Conservation (phyloP, 805 yeast species). For the Ogataea salicorniae region DNA sequence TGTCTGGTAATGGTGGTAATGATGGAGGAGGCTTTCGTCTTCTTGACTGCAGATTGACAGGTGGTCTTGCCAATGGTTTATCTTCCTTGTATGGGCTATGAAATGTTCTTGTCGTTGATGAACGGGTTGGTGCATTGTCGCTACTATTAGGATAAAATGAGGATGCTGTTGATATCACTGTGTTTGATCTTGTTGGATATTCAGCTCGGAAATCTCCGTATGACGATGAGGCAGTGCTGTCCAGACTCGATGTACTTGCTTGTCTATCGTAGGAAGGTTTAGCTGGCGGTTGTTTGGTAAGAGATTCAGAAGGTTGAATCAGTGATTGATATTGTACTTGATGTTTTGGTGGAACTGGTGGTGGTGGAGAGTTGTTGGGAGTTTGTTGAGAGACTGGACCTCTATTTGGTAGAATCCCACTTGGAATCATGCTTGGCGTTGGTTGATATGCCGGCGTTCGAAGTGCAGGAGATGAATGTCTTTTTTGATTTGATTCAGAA, state of each 20-base stretch:
- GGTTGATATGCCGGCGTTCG: neutral
- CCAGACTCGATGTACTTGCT: neutral
- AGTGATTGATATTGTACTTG: neutral
- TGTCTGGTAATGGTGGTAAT: neutral
- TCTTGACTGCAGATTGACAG: constrained; percentile 8
- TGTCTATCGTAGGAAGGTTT: neutral
- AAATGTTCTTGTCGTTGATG: neutral
- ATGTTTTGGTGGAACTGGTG: neutral
- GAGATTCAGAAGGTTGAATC: neutral
- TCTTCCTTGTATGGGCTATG: constrained; percentile 3
- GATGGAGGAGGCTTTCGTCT: constrained; percentile 16
- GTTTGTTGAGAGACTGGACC: neutral
- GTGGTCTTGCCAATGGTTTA: constrained; percentile 13
- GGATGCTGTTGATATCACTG: neutral
- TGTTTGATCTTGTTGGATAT: neutral
- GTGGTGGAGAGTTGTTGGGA: neutral
- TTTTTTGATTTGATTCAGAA: neutral
- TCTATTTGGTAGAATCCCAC: neutral
- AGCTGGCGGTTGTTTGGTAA: neutral
- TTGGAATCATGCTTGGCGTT: neutral
- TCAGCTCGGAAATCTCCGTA: neutral
- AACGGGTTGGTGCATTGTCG: neutral
- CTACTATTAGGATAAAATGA: neutral
- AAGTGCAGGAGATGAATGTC: neutral
- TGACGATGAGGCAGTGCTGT: neutral